Base-by-base conservation (phyloP, 768 basidiomycete species). In the Lanmaoa rubissima region DNA sequence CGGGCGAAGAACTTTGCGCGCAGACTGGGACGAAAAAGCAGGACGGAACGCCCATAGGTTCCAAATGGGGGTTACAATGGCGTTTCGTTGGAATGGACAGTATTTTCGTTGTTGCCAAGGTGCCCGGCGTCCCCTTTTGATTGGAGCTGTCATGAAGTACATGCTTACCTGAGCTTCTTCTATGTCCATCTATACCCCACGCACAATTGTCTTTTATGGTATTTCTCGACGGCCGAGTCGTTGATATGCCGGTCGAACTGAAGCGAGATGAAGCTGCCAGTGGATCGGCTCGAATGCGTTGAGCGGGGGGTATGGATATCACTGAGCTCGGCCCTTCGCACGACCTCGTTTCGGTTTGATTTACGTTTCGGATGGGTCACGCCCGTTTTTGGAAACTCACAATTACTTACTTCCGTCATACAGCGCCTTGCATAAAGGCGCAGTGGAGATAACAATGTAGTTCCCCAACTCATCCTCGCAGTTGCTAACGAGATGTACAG, bases 1-100 rank as follows among this genome's bases (percentile, higher is more conserved):
- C 73, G 72, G 46, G 78, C 78, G 19, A 79, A 71, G 60, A 67
- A 61, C 14, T 73, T 81, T 46, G 75, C 76, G n/a, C 72, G 73
- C 51, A 80, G 74, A 60, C 67, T 81, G 51, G 72, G 75, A 58
- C 75, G 72, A 63, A 81, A 75, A 61, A 71, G 70, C 56, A 73
- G 59, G 51, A 31, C 46, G 38, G 58, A 61, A 14, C 58, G 47
- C 34, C 46, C 43, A 5, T 59, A 59, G 57, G 38, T 52, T 24
- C 46, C 36, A 42, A 49, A 19, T 48, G 53, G 14, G 48, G 56
- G 58, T 58, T 69, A 69, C 52, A 34, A 63, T 54, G 67, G 64
- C 48, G 48, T 58, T 46, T 48, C 28, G 4, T 28, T 34, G 36
- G 48, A 45, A 55, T n/a, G 35, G 45, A 32, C 46, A 35, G 44